Conservation (phyloP, 768 basidiomycete genomes). For the Baorangia bicolor region DNA sequence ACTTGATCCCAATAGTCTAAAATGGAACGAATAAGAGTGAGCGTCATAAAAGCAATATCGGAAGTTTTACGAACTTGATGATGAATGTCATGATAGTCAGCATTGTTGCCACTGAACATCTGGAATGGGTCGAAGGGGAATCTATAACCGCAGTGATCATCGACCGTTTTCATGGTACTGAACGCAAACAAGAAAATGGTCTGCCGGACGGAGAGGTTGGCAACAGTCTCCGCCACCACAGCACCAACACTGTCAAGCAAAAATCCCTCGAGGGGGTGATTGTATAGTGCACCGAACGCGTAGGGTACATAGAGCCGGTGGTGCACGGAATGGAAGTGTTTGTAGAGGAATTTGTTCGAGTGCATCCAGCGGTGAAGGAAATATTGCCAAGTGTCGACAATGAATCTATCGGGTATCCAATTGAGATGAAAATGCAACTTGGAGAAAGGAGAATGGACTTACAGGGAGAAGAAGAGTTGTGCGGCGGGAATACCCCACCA, state of each 20-base stretch:
- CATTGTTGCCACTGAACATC: conserved; percentile 80
- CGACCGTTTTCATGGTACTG: conserved; percentile 89
- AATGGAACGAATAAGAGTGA: neutral
- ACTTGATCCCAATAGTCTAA: conserved; percentile 76
- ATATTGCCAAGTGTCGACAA: conserved; percentile 98
- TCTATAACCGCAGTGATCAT: conserved; percentile 91
- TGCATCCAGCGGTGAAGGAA: conserved; percentile 94
- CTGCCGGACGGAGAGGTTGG: conserved; percentile 76
- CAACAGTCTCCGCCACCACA: conserved; percentile 65
- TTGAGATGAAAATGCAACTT: neutral
- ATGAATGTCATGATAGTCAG: conserved; percentile 98
- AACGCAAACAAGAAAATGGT: conserved; percentile 79
- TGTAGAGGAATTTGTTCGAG: conserved; percentile 86
- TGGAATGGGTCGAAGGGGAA: conserved; percentile 93
- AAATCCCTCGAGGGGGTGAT: conserved; percentile 95
- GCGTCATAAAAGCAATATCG: neutral
- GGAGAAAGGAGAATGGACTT: conserved; percentile 35
- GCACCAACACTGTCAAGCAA: conserved; percentile 84
- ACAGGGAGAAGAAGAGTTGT: conserved; percentile 83
- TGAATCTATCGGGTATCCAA: conserved; percentile 54
- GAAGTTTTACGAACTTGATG: conserved; percentile 64
- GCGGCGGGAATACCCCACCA: conserved; percentile 88
- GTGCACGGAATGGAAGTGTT: conserved; percentile 89
- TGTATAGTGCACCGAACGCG: conserved; percentile 95
- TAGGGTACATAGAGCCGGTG: conserved; percentile 97